Evolutionary conservation across 208 protist species (phyloP), one percentile per base, ranked within the genome.

Genomic region (Wallacemonas rigidus): DNA sequence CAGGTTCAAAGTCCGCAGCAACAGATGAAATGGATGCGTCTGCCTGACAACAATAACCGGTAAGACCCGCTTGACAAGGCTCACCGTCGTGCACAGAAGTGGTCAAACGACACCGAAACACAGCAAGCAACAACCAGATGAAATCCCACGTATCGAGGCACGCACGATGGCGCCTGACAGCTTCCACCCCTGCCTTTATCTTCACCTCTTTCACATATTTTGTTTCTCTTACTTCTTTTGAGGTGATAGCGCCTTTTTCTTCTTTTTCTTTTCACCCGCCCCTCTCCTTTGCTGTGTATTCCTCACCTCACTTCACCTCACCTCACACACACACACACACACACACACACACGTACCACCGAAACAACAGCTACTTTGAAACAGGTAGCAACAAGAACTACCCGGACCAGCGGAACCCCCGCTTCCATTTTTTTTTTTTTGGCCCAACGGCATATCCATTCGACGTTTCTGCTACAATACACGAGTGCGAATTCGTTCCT

Each of bases 21-120:
- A 67, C 77, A 85, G 53, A 91, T 95, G 82, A 81, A 94, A 58
- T 95, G 91, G 91, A 60, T 91, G 67, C 83, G 85, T 60, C 72
- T 95, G 15, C 86, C 91, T 12, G 81, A 90, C 69, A 71, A 61
- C 41, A 91, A 89, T 69, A 87, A 92, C 68, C 74, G 90, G 35
- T 94, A 71, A 77, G 38, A 43, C 53, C 0, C 57, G 5, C 48
- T 35, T 62, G 3, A 3, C 71, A 26, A 26, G 26, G 26, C 26
- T 26, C 26, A 26, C 14, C 35, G 51, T 47, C 1, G 17, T 69
- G 53, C 11, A 58, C 11, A 58, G 6, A 58, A 58, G 14, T 26
- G 26, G 26, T 26, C 26, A 26, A 26, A 26, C 26, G 26, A 26
- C 26, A 26, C 26, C 26, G 26, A 26, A 26, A 26, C 26, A 26